Evolutionary conservation across 257 asterid genomes (phyloP), one percentile per base, ranked within the genome.

Genomic region (Solanum raphanifolium): DNA sequence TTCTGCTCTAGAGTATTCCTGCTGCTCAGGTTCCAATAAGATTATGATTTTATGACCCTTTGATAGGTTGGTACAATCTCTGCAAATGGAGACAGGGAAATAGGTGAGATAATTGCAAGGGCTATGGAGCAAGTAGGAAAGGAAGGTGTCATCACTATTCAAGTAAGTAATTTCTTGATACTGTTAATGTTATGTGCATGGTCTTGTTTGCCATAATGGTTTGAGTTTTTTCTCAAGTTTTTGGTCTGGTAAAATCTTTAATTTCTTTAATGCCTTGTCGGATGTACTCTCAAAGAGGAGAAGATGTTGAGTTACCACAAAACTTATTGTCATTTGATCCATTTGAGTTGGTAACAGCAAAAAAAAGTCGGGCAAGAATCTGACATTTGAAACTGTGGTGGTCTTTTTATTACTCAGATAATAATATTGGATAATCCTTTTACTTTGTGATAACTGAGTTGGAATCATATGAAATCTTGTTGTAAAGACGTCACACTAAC

Each of bases 111-210:
- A 52, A 92, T 94, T 88, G 96, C 96, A 15, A 92, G 92, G 90
- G 95, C 96, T 27, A 94, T 94, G 96, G 94, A 92, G 88, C 93
- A 87, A 88, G 96, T 92, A 35, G 96, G 96, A 73, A 94, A 94
- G 85, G 96, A 93, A 84, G 95, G 96, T 66, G 96, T 92, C n/a
- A 94, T 94, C 87, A 94, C 96, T 29, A 89, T 94, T 87, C 91
- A 90, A 89, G 95, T 93, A 86, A 93, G 95, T 91, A 2, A 48
- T 52, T 82, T 82, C 68, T 32, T 29, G 31, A 52, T 31, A 46
- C 15, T 82, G 69, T 82, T 48, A n/a, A 1, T 48, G 86, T 82
- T 27, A 48, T 3, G 55, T 27, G 34, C 71, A 31, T 31, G 46
- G 29, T 82, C 18, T 18, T 48, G 43, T 43, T 81, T 27, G 85